These are phyloP conservation scores for Berkeleyomyces basicola DNA, from an alignment of 2,329 filamentous ascomycete species.

Conservation along the genomic window DNA sequence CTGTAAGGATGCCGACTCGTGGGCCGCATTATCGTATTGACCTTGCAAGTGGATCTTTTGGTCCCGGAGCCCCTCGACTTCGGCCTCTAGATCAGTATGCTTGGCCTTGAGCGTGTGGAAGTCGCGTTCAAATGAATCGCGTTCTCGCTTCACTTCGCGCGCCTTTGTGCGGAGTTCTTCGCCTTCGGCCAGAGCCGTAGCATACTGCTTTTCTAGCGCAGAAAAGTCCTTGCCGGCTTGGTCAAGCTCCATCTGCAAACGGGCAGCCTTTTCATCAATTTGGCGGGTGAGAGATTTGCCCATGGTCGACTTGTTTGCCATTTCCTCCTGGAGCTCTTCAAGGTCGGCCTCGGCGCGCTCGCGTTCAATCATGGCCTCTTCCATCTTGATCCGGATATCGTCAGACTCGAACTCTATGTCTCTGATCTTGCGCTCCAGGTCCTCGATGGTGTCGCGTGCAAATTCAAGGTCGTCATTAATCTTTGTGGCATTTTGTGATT, in stretches of 20 bases:
- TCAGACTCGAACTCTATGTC: conserved; percentile 37
- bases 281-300: conserved; percentile 61
- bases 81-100: conserved; percentile 32
- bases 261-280: conserved; percentile 51
- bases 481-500: conserved; percentile 19
- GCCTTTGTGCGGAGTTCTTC: conserved; percentile 28
- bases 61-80: conserved; percentile 40
- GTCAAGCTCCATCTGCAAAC: conserved; percentile 50
- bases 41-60: conserved; percentile 55
- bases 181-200: conserved; percentile 30
- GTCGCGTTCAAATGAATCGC: conserved; percentile 24
- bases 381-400: conserved; percentile 36
- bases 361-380: conserved; percentile 37
- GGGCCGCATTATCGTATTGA: conserved; percentile 49
- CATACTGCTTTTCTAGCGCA: conserved; percentile 34
- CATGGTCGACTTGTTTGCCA: conserved; percentile 62
- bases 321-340: conserved; percentile 55
- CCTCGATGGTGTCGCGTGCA: conserved; percentile 40
- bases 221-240: conserved; percentile 31
- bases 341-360: conserved; percentile 41
- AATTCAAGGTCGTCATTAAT: conserved; percentile 34
- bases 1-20: conserved; percentile 51
- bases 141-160: conserved; percentile 28
- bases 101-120: conserved; percentile 25
- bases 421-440: conserved; percentile 38